phyloP scores from a whole-genome alignment of 2,329 filamentous ascomycete genomes.

The Penicillium sp. region DNA sequence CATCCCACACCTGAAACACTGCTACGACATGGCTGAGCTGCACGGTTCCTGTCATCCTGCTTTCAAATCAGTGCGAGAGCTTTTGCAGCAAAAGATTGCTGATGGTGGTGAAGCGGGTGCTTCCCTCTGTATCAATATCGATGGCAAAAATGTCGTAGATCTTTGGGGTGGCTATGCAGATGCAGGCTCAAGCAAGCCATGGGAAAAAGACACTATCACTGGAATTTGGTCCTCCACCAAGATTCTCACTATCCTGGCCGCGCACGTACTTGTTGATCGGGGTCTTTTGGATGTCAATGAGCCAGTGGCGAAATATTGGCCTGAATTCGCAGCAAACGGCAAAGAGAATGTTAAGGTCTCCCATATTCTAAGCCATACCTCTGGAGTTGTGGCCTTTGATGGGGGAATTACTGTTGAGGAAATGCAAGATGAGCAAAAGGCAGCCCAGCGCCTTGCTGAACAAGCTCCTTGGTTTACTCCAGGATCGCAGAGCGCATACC shows the following conservation, averaged over 20 bases:
- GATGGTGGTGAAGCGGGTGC: too few relatives aligned
- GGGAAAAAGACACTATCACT: slow-evolving; percentile 43
- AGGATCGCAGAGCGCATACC: too few relatives aligned
- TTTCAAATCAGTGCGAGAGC: too few relatives aligned
- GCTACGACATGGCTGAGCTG: too few relatives aligned
- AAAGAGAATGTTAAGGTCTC: slow-evolving; percentile 22
- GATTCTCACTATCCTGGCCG: slow-evolving; percentile 37
- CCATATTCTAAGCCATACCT: slow-evolving; percentile 14
- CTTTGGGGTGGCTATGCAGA: slow-evolving; percentile 43
- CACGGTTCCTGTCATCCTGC: too few relatives aligned
- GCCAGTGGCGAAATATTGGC: slow-evolving; percentile 48
- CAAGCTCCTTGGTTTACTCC: too few relatives aligned
- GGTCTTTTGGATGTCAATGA: slow-evolving; percentile 39
- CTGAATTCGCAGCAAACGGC: slow-evolving; percentile 39
- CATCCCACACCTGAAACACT: too few relatives aligned
- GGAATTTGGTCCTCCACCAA: slow-evolving; percentile 47
- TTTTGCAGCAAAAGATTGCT: too few relatives aligned
- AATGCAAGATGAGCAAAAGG: slow-evolving; percentile 25
- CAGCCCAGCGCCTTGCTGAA: too few relatives aligned
- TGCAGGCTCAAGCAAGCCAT: slow-evolving; percentile 23
- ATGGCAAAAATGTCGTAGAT: too few relatives aligned
- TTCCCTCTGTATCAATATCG: too few relatives aligned
- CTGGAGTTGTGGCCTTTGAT: slow-evolving; percentile 12
- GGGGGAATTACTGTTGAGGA: slow-evolving; percentile 19
- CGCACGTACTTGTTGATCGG: slow-evolving; percentile 43